A percentile compares a stretch with the other conserved stretches of the same genome.
Evolutionary conservation across 768 basidiomycete species (phyloP).

Genomic region (Boletus speciosus): DNA sequence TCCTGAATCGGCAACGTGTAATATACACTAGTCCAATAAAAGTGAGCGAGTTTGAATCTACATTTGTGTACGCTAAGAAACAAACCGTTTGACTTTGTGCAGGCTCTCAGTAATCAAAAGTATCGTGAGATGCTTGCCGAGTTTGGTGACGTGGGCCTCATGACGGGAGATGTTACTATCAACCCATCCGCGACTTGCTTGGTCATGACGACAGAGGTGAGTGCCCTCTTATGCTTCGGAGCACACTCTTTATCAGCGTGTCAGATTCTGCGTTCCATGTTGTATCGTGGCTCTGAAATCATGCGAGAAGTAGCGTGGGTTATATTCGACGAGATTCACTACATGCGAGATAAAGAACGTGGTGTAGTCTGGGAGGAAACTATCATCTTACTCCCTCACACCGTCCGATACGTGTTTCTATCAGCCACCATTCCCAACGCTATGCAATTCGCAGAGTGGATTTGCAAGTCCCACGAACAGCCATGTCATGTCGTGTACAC

Average conservation of each 20-base stretch:
- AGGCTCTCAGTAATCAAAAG: slow-evolving; percentile 99
- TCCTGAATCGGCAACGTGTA: slow-evolving; percentile 91
- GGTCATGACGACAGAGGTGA: slow-evolving; percentile 98
- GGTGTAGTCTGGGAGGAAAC: slow-evolving; percentile 99
- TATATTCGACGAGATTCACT: slow-evolving; percentile 98
- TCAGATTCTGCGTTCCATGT: slow-evolving; percentile 96
- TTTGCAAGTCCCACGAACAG: slow-evolving; percentile 94
- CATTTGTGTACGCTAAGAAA: slow-evolving; percentile 10
- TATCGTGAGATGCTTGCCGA: slow-evolving; percentile 96
- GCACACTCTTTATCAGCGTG: not conserved
- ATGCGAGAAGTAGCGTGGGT: slow-evolving; percentile 99
- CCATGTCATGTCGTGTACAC: slow-evolving; percentile 99
- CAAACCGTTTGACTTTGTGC: slow-evolving; percentile 21
- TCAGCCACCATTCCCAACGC: slow-evolving; percentile 99
- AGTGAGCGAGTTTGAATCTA: slow-evolving; percentile 48
- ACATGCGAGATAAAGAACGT: slow-evolving; percentile 99
- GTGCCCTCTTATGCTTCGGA: not conserved
- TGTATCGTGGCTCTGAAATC: slow-evolving; percentile 97
- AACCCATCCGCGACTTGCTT: slow-evolving; percentile 95
- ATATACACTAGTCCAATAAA: slow-evolving; percentile 99
- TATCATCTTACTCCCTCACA: slow-evolving; percentile 94
- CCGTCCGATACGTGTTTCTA: slow-evolving; percentile 95
- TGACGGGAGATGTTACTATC: slow-evolving; percentile 99
- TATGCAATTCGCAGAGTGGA: slow-evolving; percentile 99
- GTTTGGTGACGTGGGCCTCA: slow-evolving; percentile 96